Evolutionary conservation across 371 early-diverging fungal species (phyloP).

Genomic region (Mortierella sp.): DNA sequence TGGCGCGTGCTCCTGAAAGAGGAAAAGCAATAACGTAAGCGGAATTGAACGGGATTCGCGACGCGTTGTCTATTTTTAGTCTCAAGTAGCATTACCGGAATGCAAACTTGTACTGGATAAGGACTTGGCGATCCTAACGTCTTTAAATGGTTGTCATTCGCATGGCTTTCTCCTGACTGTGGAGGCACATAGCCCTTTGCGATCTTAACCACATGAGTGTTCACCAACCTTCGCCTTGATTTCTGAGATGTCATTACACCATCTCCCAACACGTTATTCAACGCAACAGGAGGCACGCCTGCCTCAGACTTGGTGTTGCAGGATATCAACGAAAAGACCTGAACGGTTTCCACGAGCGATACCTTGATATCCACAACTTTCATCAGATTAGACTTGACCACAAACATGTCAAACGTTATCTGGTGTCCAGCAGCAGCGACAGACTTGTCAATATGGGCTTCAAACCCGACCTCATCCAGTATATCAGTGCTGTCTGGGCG

Average conservation of each 20-base stretch:
- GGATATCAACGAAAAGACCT: slow-evolving; percentile 28
- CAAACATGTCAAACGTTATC: slow-evolving; percentile 44
- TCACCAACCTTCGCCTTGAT: slow-evolving; percentile 16
- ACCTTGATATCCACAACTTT: slow-evolving; percentile 50
- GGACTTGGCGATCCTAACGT: slow-evolving; percentile 36
- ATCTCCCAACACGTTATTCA: too few relatives aligned
- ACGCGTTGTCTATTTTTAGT: too few relatives aligned
- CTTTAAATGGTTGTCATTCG: slow-evolving; percentile 46
- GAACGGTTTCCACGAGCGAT: slow-evolving; percentile 47
- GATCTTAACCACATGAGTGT: slow-evolving; percentile 45
- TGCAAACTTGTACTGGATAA: slow-evolving; percentile 44
- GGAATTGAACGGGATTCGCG: not conserved
- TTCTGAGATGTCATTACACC: too few relatives aligned
- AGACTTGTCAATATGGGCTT: slow-evolving; percentile 50
- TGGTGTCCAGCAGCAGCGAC: slow-evolving; percentile 47
- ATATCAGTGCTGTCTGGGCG: slow-evolving; percentile 12
- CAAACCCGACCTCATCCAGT: slow-evolving; percentile 51
- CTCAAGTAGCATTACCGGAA: slow-evolving; percentile 26
- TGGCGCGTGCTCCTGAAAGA: slow-evolving; percentile 39
- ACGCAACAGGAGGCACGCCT: too few relatives aligned
- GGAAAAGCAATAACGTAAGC: not conserved
- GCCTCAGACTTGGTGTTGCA: too few relatives aligned
- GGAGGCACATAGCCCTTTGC: slow-evolving; percentile 50
- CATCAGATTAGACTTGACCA: slow-evolving; percentile 49
- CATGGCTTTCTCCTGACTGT: slow-evolving; percentile 41